Evolutionary conservation across 1,284 basidiomycete genomes (phyloP).

Genomic region (Paramarasmius palmivorus): DNA sequence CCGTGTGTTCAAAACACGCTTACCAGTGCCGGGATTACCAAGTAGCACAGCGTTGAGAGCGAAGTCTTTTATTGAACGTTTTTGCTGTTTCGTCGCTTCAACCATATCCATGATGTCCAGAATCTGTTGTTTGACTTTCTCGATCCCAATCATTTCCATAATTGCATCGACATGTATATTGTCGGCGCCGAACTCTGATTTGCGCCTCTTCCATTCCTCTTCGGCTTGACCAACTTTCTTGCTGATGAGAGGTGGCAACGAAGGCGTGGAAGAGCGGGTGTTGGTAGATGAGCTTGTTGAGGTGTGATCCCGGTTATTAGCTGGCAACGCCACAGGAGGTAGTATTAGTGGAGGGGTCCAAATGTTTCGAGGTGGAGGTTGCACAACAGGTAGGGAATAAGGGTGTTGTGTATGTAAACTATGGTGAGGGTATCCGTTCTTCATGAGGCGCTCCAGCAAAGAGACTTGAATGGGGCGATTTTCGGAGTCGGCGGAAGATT

Average conservation of each 20-base stretch:
- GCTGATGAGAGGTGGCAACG: no score
- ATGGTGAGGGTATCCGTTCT: neutral
- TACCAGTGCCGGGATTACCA: constrained; percentile 64
- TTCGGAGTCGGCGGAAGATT: no score
- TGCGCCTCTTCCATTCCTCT: constrained; percentile 49
- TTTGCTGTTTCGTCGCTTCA: constrained; percentile 47
- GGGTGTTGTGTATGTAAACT: neutral
- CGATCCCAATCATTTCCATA: constrained; percentile 61
- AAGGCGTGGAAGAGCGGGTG: neutral
- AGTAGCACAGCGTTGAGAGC: constrained; percentile 55
- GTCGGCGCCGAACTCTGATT: constrained; percentile 42
- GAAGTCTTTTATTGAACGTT: constrained; percentile 44
- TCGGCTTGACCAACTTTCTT: neutral
- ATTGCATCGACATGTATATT: constrained; percentile 51
- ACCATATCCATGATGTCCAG: constrained; percentile 53
- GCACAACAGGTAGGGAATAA: neutral
- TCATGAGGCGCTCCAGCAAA: neutral
- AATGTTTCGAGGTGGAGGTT: no score
- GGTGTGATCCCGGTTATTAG: no score
- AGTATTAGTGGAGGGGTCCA: no score
- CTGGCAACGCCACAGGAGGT: no score
- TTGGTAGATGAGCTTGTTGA: no score
- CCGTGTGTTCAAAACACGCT: constrained; percentile 4
- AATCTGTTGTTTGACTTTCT: constrained; percentile 52
- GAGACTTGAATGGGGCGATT: neutral